These are phyloP conservation scores for Argentina anserina DNA, from an alignment of 306 rosid genomes.

Conservation along the genomic window DNA sequence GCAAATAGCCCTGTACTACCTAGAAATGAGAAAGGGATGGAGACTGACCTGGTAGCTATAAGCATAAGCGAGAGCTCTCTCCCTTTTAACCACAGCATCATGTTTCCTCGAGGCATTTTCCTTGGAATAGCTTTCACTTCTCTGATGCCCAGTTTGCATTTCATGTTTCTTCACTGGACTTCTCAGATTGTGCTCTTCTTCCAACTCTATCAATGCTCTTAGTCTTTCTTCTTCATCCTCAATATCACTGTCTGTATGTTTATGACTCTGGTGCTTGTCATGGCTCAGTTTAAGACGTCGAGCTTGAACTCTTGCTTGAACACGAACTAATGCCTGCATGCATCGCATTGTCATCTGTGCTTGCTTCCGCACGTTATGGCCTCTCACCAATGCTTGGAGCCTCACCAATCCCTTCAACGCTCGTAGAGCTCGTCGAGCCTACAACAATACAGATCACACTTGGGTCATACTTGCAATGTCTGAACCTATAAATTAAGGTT, in stretches of 20 bases:
- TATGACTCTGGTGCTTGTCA: slow-evolving; percentile 43
- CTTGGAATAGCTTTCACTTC: slow-evolving; percentile 26
- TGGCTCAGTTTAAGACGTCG: slow-evolving; percentile 58
- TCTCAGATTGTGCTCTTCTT: slow-evolving; percentile 31
- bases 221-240: slow-evolving; percentile 21
- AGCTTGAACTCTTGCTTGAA: slow-evolving; percentile 76
- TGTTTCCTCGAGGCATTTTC: slow-evolving; percentile 49
- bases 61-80: slow-evolving; percentile 80
- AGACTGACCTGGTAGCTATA: slow-evolving; percentile 55
- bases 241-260: neutral
- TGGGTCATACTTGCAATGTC: neutral
- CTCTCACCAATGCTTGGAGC: slow-evolving; percentile 89
- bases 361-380: slow-evolving; percentile 89
- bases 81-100: slow-evolving; percentile 62
- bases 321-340: slow-evolving; percentile 93
- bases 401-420: slow-evolving; percentile 91
- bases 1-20: neutral
- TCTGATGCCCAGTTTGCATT: slow-evolving; percentile 30
- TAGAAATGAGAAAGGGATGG: neutral
- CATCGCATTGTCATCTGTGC: slow-evolving; percentile 96
- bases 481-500: neutral
- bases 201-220: slow-evolving; percentile 17
- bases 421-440: slow-evolving; percentile 89
- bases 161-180: slow-evolving; percentile 42
- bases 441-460: neutral